Conservation (phyloP, 352 stramenopile genomes). For the Pythium phragmitis region DNA sequence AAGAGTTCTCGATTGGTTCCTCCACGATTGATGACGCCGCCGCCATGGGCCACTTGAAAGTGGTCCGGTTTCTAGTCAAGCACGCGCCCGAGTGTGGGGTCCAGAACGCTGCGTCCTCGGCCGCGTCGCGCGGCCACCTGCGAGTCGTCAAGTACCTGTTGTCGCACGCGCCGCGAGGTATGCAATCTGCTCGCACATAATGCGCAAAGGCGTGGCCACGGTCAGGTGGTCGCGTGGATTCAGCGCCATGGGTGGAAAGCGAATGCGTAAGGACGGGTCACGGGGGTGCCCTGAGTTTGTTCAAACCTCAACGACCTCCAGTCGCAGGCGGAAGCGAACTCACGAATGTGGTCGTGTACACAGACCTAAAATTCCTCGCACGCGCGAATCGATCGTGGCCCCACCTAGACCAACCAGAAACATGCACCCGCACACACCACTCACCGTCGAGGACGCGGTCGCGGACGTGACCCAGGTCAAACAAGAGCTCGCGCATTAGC, state of each 20-base stretch:
- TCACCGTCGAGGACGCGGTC: background rate
- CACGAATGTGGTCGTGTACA: too few species aligned
- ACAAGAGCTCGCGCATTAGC: background rate
- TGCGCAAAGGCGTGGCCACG: background rate
- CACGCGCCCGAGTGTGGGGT: background rate
- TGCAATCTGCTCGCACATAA: background rate
- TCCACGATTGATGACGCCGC: background rate
- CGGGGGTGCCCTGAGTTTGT: too few species aligned
- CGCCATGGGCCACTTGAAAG: background rate
- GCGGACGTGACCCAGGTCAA: background rate
- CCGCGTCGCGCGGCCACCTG: background rate
- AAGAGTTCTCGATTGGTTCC: background rate
- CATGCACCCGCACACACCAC: background rate
- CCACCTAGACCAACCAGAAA: background rate
- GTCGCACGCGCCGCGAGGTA: background rate
- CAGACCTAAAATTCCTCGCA: too few species aligned
- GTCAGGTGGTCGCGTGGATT: conserved; percentile 2
- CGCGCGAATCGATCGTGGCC: too few species aligned
- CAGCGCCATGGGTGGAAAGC: background rate
- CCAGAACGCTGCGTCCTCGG: background rate
- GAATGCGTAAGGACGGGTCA: background rate
- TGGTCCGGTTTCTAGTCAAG: conserved; percentile 1
- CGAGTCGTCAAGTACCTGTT: conserved; percentile 2
- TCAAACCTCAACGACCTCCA: too few species aligned
- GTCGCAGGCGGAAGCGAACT: too few species aligned